phyloP scores from a whole-genome alignment of 169 alveolate species.

The Plasmodium inui region DNA sequence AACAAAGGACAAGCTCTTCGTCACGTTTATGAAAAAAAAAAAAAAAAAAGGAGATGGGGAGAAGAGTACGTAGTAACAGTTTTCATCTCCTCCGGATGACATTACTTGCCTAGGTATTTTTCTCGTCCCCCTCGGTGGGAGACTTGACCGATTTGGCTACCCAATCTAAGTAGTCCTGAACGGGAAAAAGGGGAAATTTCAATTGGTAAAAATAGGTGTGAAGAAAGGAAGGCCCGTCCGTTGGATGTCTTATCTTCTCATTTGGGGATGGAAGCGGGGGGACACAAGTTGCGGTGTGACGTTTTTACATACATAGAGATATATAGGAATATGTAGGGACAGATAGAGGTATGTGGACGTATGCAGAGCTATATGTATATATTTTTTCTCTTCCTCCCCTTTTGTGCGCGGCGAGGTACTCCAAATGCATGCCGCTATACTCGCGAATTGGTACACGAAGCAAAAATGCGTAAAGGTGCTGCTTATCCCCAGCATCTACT shows the following conservation, averaged over 20 bases:
- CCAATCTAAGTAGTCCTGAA: slow-evolving; percentile 68
- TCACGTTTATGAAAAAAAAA: neutral
- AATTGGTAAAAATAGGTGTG: neutral
- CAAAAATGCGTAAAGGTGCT: neutral
- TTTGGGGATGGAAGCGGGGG: neutral
- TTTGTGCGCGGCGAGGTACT: neutral
- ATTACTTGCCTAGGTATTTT: neutral
- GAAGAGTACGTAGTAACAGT: neutral
- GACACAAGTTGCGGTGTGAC: neutral
- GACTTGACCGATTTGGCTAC: slow-evolving; percentile 28
- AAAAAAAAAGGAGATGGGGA: neutral
- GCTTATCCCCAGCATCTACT: neutral
- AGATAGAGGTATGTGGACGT: neutral
- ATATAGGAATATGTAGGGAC: neutral
- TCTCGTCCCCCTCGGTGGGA: neutral
- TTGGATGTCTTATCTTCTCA: neutral
- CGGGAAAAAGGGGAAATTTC: neutral
- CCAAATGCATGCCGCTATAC: neutral
- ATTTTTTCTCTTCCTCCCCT: neutral
- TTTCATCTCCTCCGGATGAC: neutral
- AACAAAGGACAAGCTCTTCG: neutral
- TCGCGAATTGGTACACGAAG: neutral
- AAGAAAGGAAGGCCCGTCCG: neutral
- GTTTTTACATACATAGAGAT: neutral
- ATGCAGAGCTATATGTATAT: neutral